Evolutionary conservation across 352 stramenopile genomes (phyloP).

Genomic region (Pythium phragmitis): DNA sequence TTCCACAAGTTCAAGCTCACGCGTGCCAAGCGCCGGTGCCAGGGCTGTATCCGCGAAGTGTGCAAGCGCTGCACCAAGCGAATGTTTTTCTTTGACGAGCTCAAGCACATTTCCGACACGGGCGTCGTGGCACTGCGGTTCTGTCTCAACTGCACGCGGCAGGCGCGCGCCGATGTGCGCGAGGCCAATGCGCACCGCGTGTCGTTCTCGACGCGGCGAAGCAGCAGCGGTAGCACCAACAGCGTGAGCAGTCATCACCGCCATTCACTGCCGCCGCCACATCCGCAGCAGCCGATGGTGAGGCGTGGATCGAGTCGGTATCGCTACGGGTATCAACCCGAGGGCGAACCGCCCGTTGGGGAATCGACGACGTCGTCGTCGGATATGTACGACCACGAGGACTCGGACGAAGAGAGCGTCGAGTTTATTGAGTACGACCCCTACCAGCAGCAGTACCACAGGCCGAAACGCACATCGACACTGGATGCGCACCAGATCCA

Average conservation of each 20-base stretch:
- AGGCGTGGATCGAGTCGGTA: neutral
- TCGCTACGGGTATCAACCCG: slow-evolving; percentile 1
- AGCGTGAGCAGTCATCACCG: neutral
- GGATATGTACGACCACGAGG: slow-evolving; percentile 16
- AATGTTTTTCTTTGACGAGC: slow-evolving; percentile 37
- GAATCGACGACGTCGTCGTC: slow-evolving; percentile 7
- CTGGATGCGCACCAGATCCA: slow-evolving; percentile 16
- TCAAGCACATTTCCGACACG: slow-evolving; percentile 33
- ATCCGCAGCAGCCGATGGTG: slow-evolving; percentile 11
- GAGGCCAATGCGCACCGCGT: slow-evolving; percentile 8
- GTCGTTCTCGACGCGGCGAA: slow-evolving; percentile 11
- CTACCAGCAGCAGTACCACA: slow-evolving; percentile 4
- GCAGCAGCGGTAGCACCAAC: slow-evolving; percentile 14
- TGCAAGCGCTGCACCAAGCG: slow-evolving; percentile 38
- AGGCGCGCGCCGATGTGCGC: slow-evolving; percentile 28
- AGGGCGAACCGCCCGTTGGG: slow-evolving; percentile 8
- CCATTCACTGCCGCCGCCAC: neutral
- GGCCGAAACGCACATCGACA: neutral
- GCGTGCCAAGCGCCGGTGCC: slow-evolving; percentile 35
- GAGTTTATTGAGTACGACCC: slow-evolving; percentile 12
- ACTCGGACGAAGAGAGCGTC: slow-evolving; percentile 21
- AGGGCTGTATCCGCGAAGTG: slow-evolving; percentile 27
- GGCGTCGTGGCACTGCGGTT: slow-evolving; percentile 34
- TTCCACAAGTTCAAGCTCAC: slow-evolving; percentile 39
- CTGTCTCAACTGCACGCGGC: slow-evolving; percentile 34